Evolutionary conservation across 805 yeast genomes (phyloP).

Genomic region (Cyberlindnera mississippiensis): DNA sequence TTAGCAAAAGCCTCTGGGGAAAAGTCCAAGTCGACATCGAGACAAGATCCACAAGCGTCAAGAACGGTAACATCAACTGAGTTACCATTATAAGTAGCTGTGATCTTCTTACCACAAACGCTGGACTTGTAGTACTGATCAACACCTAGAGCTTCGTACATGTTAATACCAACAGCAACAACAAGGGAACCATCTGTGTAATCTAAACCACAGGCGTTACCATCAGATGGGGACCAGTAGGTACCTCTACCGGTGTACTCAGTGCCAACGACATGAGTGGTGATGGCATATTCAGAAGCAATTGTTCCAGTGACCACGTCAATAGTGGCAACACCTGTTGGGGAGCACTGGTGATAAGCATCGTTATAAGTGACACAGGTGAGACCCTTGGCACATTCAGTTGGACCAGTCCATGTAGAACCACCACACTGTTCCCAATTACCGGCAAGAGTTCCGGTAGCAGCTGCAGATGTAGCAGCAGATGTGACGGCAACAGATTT

Average conservation of each 20-base stretch:
- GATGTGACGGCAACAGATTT: neutral
- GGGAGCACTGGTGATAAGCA: conserved; percentile 25
- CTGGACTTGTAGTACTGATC: neutral
- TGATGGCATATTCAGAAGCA: conserved; percentile 1
- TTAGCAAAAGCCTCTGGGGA: neutral
- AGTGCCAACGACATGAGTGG: neutral
- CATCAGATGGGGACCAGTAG: conserved; percentile 1
- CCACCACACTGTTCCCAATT: conserved; percentile 7
- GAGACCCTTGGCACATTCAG: conserved; percentile 21
- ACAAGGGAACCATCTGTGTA: neutral
- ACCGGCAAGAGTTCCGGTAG: neutral
- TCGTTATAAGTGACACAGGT: conserved; percentile 20
- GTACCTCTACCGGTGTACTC: neutral
- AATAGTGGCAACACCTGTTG: conserved; percentile 1
- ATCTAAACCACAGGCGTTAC: neutral
- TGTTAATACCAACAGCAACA: neutral
- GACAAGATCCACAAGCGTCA: conserved; percentile 1
- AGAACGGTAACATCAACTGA: neutral
- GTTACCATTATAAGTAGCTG: neutral
- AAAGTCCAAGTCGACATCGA: conserved; percentile 1
- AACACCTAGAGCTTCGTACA: neutral
- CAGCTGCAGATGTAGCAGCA: neutral
- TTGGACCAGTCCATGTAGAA: conserved; percentile 1
- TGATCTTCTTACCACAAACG: neutral
- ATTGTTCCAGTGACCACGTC: neutral